Evolutionary conservation across 108 stramenopile species (phyloP).

Genomic region (Cyclotella sp.): DNA sequence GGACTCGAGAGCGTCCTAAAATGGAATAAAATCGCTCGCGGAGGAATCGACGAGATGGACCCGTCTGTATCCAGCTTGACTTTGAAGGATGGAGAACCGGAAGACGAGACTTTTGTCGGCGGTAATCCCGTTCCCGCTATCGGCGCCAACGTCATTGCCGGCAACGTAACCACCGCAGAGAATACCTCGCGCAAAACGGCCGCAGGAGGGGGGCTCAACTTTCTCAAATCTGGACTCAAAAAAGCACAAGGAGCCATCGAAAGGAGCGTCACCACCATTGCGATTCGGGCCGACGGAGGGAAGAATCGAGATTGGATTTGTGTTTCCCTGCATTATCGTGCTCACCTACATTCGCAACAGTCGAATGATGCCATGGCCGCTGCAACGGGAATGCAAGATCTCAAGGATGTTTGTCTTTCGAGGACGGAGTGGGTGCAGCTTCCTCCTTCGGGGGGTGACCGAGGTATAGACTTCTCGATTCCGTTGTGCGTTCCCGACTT

Average conservation of each 20-base stretch:
- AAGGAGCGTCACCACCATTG: constrained; percentile 65
- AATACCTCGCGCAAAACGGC: background rate
- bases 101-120: background rate
- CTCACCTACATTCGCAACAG: constrained; percentile 30
- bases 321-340: constrained; percentile 62
- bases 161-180: background rate
- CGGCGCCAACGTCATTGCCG: background rate
- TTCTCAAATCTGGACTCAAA: constrained; percentile 68
- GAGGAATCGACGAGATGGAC: background rate
- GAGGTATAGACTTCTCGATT: constrained; percentile 63
- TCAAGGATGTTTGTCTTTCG: constrained; percentile 45
- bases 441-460: constrained; percentile 11
- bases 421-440: constrained; percentile 51
- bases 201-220: constrained; percentile 19
- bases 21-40: constrained; percentile 9
- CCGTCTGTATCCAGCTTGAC: constrained; percentile 47
- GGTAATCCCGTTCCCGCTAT: background rate
- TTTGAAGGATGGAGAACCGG: constrained; percentile 32
- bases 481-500: constrained; percentile 65
- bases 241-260: constrained; percentile 66
- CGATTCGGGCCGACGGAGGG: constrained; percentile 76
- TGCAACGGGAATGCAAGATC: constrained; percentile 35
- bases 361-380: constrained; percentile 11
- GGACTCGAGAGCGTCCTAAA: constrained; percentile 76
- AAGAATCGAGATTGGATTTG: constrained; percentile 74